Evolutionary conservation across 225 moss, liverwort and hornwort genomes (phyloP).

Genomic region (Pleurozium schreberi): DNA sequence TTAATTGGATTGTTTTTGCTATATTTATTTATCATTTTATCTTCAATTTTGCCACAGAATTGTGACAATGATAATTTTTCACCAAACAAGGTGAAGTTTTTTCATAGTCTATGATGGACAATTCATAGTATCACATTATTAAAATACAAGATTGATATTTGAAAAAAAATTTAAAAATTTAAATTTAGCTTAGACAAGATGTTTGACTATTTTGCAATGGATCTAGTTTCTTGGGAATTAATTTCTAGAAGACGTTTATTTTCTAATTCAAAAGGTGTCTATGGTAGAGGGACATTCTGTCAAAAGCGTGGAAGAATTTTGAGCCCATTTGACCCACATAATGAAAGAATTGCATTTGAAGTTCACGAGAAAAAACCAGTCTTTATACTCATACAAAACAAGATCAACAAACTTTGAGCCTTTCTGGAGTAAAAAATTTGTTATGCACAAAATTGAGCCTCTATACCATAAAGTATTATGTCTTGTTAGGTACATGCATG

Average conservation of each 20-base stretch:
- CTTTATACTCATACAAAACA: accelerated
- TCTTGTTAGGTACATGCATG: background rate
- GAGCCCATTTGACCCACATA: accelerated
- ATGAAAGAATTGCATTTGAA: background rate
- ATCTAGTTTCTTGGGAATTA: too few species aligned
- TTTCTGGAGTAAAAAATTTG: background rate
- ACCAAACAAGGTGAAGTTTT: too few species aligned
- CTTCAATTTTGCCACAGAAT: too few species aligned
- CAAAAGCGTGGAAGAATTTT: background rate
- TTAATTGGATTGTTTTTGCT: too few species aligned
- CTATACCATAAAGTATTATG: background rate
- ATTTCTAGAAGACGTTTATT: background rate
- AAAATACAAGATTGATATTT: too few species aligned
- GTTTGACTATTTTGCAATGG: too few species aligned
- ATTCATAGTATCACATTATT: too few species aligned
- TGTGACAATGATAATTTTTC: too few species aligned
- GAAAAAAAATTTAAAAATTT: too few species aligned
- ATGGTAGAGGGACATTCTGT: background rate
- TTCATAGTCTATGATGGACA: too few species aligned
- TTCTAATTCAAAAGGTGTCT: accelerated
- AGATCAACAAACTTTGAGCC: background rate
- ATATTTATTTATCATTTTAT: too few species aligned
- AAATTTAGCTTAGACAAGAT: too few species aligned
- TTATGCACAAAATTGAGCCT: background rate
- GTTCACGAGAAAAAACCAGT: accelerated